Evolutionary conservation across 345 rosid genomes (phyloP).

Genomic region (Euphorbia tirucalli): DNA sequence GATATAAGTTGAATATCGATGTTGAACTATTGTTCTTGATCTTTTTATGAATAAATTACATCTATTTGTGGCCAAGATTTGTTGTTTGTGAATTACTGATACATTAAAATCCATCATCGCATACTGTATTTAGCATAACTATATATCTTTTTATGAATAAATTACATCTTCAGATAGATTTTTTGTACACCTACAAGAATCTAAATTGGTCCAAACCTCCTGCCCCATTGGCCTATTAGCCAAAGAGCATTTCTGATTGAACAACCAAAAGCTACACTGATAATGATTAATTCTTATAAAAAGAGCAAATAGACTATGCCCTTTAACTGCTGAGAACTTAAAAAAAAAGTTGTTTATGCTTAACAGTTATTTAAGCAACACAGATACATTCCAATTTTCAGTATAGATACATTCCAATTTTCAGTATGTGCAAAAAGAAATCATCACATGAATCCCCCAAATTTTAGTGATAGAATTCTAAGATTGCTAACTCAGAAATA

Average conservation of each 20-base stretch:
- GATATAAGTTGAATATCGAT: background rate
- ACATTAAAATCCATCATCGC: slow-evolving; percentile 13
- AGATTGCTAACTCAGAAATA: background rate
- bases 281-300: background rate
- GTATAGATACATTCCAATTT: background rate
- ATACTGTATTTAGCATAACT: background rate
- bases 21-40: background rate
- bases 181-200: background rate
- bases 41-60: too few species aligned
- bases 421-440: background rate
- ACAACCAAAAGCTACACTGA: background rate
- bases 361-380: background rate
- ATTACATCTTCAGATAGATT: background rate
- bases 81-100: background rate
- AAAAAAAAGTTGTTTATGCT: too few species aligned
- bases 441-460: background rate
- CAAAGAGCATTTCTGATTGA: background rate
- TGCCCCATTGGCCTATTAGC: background rate
- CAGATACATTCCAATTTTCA: too few species aligned
- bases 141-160: background rate
- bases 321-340: background rate
- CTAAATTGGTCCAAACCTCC: background rate
- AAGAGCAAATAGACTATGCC: background rate
- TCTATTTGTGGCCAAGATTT: background rate
- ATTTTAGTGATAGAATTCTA: background rate